Evolutionary conservation across 305 asterid species (phyloP), one percentile per base, ranked within the genome.

Genomic region (Withania somnifera): DNA sequence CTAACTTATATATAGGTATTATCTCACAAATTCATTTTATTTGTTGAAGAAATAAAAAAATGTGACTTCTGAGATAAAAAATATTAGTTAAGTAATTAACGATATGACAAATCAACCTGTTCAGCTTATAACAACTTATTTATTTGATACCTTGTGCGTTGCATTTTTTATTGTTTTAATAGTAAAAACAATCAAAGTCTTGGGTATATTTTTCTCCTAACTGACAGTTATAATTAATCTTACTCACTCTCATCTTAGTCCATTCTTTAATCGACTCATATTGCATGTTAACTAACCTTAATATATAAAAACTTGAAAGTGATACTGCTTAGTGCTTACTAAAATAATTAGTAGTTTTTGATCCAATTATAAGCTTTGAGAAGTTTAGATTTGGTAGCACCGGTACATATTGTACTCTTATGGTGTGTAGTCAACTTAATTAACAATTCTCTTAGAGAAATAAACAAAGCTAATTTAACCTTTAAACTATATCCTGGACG

Each of bases 351-450:
- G 61, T 47, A 30, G 79, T 47, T 73, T 60, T 47, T 73, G 47
- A 15, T 47, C 79, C 79, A 47, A 40, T 47, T 73, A 14, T n/a
- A 4, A 73, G 79, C 42, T 47, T 73, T 73, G 60, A 15, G 26
- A 47, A 42, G 14, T 73, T 73, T 8, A 73, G 79, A 73, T 73
- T 73, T 73, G 79, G 79, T 73, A 15, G 79, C 79, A 73, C 60
- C 36, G 26, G 79, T 73, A 26, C 79, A 47, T 73, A 32, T 26
- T 24, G 79, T 47, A 47, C 26, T 73, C 79, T 24, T 47, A 45
- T 73, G 58, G 40, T 47, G 17, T 14, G 15, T 14, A 73, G 79
- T 73, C 60, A 73, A 73, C 60, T 17, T 52, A 73, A 73, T 73
- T 47, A 8, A 47, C 47, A 9, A 71, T 45, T 73, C 9, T 45